A percentile compares a stretch with the other conserved stretches of the same genome.
Evolutionary conservation across 345 rosid genomes (phyloP).

Genomic region (Anacardium occidentale): DNA sequence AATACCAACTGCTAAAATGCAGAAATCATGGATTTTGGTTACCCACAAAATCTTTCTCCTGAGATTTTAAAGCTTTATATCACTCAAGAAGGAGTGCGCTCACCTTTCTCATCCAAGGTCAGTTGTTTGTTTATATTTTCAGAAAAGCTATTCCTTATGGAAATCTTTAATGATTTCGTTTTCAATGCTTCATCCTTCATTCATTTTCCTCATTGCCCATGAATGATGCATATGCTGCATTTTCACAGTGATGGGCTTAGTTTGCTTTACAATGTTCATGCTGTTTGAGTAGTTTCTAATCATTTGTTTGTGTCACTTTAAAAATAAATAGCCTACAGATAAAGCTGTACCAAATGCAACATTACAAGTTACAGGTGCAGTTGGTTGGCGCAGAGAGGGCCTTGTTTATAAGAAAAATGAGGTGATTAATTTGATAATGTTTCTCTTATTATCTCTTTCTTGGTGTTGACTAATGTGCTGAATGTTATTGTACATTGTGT

Average conservation of each 20-base stretch:
- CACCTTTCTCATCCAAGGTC: constrained; percentile 97
- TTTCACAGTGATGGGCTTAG: neutral
- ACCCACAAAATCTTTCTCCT: constrained; percentile 96
- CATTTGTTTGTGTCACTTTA: constrained; percentile 5
- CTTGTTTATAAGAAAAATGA: constrained; percentile 95
- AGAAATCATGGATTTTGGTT: constrained; percentile 98
- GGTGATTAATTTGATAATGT: constrained; percentile 39
- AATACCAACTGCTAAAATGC: constrained; percentile 28
- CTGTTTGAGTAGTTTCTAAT: constrained; percentile 7
- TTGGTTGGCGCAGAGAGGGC: constrained; percentile 99
- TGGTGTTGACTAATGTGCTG: constrained; percentile 2
- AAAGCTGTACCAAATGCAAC: constrained; percentile 98
- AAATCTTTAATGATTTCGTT: neutral
- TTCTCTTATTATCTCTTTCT: constrained; percentile 5
- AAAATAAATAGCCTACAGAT: constrained; percentile 59
- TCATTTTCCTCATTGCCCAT: neutral
- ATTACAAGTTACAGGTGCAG: constrained; percentile 98
- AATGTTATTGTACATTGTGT: constrained; percentile 23
- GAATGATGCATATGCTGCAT: neutral
- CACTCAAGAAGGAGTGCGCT: constrained; percentile 97
- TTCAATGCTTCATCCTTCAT: neutral
- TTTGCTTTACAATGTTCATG: constrained; percentile 14
- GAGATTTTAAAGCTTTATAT: constrained; percentile 97
- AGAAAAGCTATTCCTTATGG: constrained; percentile 5
- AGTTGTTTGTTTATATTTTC: constrained; percentile 17